Conservation (phyloP, 176 grass and related monocot genomes). For the Paspalum vaginatum region DNA sequence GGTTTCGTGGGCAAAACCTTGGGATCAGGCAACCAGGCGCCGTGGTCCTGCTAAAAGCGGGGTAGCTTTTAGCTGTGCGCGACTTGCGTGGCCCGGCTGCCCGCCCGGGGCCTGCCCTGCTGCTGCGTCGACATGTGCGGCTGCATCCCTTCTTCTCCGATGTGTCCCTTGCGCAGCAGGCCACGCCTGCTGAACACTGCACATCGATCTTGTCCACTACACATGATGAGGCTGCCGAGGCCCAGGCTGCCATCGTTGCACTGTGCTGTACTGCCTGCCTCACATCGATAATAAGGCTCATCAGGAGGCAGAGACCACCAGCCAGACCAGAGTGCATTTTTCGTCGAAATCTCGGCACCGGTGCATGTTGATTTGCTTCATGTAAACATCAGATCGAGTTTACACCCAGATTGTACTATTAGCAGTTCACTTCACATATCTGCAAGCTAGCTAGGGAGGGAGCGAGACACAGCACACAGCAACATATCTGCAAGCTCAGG, state of each 20-base stretch:
- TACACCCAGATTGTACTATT: constrained; percentile 40
- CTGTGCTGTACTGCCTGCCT: not conserved
- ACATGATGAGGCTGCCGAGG: not conserved
- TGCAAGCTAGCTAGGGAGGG: constrained; percentile 21
- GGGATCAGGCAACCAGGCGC: constrained; percentile 23
- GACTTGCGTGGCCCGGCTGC: not conserved
- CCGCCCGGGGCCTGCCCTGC: not conserved
- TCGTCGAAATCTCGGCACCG: constrained; percentile 36
- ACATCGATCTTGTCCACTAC: constrained; percentile 36
- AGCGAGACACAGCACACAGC: constrained; percentile 9
- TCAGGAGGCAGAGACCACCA: too few species aligned
- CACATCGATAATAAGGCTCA: not conserved
- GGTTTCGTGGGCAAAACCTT: constrained; percentile 37
- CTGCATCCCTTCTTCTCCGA: constrained; percentile 15
- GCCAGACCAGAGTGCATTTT: too few species aligned
- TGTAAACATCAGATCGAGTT: constrained; percentile 64
- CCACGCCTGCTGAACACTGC: constrained; percentile 35
- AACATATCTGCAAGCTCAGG: constrained; percentile 36
- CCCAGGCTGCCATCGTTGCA: not conserved
- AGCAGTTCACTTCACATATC: constrained; percentile 44
- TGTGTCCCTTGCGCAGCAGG: not conserved
- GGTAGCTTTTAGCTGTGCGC: constrained; percentile 38
- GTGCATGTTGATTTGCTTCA: constrained; percentile 42
- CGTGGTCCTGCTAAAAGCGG: constrained; percentile 41
- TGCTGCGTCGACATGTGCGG: constrained; percentile 26